Conservation (phyloP, 2,329 filamentous ascomycete genomes). For the Fusarium abutilonis region DNA sequence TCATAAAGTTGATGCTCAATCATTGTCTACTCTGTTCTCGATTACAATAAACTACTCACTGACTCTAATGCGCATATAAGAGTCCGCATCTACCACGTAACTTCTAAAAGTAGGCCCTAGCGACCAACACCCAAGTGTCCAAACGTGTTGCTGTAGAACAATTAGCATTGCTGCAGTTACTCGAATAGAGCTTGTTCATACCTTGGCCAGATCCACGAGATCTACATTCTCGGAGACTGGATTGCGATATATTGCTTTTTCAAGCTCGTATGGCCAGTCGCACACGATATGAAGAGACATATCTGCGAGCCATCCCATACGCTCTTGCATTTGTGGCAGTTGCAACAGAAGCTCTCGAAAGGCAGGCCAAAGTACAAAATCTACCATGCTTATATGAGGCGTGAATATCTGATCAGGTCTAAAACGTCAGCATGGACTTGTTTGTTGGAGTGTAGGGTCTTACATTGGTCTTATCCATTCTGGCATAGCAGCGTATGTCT, state of each 20-base stretch:
- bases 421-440: accelerated
- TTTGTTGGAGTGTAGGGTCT: accelerated
- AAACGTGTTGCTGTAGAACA: conserved; percentile 4
- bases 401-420: conserved; percentile 7
- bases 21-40: no score
- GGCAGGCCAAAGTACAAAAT: conserved; percentile 18
- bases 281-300: conserved; percentile 10
- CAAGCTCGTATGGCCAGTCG: conserved; percentile 15
- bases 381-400: conserved; percentile 18
- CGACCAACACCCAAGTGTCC: conserved; percentile 18
- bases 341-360: conserved; percentile 21
- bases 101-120: conserved; percentile 16
- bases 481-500: conserved; percentile 18
- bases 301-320: conserved; percentile 15
- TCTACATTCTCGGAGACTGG: not conserved
- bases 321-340: conserved; percentile 19
- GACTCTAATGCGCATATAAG: not conserved
- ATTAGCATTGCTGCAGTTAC: not conserved
- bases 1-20: no score
- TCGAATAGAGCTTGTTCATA: accelerated
- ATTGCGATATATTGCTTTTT: not conserved
- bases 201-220: conserved; percentile 21
- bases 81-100: not conserved
- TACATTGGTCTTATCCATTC: conserved; percentile 29
- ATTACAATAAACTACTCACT: not conserved